Evolutionary conservation across 352 stramenopile genomes (phyloP).

Genomic region (Phytophthora vignae): DNA sequence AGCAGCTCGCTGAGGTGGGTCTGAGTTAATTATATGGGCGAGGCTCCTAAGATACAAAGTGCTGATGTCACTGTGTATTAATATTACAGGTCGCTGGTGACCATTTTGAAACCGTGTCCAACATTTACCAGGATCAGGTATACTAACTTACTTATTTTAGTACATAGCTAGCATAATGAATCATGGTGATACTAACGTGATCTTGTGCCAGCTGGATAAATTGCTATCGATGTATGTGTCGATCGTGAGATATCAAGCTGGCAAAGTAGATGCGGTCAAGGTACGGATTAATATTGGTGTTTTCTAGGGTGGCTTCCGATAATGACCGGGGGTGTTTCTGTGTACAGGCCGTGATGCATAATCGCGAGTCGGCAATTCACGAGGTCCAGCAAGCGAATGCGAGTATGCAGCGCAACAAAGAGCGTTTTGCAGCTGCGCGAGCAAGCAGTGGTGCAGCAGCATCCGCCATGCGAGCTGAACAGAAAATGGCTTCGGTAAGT

Average conservation of each 20-base stretch:
- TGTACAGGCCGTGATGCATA: conserved; percentile 82
- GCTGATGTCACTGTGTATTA: too few species aligned
- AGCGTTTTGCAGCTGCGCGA: conserved; percentile 84
- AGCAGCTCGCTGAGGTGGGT: conserved; percentile 67
- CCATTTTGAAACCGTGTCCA: conserved; percentile 87
- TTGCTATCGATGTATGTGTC: conserved; percentile 89
- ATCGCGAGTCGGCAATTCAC: conserved; percentile 85
- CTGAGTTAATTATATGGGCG: too few species aligned
- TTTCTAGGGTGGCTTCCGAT: background rate
- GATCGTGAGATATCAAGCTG: conserved; percentile 84
- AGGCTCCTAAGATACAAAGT: too few species aligned
- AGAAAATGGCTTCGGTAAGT: conserved; percentile 87
- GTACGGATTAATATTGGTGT: conserved; percentile 34
- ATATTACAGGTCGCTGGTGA: conserved; percentile 66
- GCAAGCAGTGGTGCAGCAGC: conserved; percentile 85
- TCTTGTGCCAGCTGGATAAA: conserved; percentile 68
- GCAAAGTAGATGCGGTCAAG: conserved; percentile 90
- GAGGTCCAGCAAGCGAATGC: conserved; percentile 91
- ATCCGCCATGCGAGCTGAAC: conserved; percentile 87
- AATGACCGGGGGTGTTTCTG: conserved; percentile 10
- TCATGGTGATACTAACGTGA: background rate
- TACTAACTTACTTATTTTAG: background rate
- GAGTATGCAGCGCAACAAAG: conserved; percentile 91
- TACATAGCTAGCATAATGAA: background rate
- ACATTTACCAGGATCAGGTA: conserved; percentile 90